Evolutionary conservation across 1,284 basidiomycete species (phyloP), one percentile per base, ranked within the genome.

Genomic region (Mycena sp.): DNA sequence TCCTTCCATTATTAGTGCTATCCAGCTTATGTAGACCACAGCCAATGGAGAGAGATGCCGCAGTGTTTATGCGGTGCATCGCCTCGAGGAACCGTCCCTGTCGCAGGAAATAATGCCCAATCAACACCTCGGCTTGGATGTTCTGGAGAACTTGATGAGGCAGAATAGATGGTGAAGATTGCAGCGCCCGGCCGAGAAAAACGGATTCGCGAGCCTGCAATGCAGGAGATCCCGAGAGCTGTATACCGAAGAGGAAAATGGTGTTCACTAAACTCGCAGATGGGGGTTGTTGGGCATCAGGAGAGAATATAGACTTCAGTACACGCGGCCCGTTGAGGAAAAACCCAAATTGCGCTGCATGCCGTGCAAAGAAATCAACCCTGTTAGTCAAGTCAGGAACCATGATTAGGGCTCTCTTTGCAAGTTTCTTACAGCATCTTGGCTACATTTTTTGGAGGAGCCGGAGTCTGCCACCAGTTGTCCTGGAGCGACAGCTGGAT

Each of bases 111-210:
- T 83, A 84, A 43, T 76, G 72, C 0, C 78, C 75, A 37, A 86
- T 70, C 21, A 86, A 73, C 9, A 82, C 72, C 25, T 83, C 81
- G 0, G 84, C 77, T 59, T 86, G 84, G 14, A 85, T 73, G n/a
- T 79, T 73, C 35, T 85, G 77, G 21, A 79, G 65, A 21, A 74
- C 62, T 37, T 75, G 70, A 6, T 76, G 72, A 12, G 67, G 73
- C 66, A 71, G 68, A 28, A 67, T 61, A n/a, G 70, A 55, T 41
- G 70, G 51, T 38, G 78, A 61, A 4, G 74, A 72, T 10, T 73
- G 65, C 4, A 77, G 70, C 0, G 77, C 72, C 26, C 73, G 73
- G 5, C 75, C 61, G 3, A 83, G 70, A 45, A 80, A 73, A 0
- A 58, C 37, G 2, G 68, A 17, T 19, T 76, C 73, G 23, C 67